phyloP scores from a whole-genome alignment of 2,329 filamentous ascomycete genomes.

The Teratosphaeria pseudoeucalypti region DNA sequence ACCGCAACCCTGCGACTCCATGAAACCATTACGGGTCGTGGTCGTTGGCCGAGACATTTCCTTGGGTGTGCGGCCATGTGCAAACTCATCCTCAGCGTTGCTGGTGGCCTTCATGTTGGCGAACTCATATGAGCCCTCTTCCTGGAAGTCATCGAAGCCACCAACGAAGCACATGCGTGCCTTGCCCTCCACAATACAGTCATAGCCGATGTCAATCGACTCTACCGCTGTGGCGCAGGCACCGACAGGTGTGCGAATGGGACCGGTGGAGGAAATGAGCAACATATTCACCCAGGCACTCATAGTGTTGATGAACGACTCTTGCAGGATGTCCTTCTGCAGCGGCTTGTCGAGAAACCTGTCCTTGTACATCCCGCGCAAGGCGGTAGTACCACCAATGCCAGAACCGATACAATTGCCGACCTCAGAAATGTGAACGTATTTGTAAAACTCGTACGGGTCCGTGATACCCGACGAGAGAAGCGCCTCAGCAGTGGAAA shows the following conservation, averaged over 20 bases:
- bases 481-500: conserved; percentile 84
- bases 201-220: conserved; percentile 93
- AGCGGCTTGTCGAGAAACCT: conserved; percentile 93
- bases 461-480: conserved; percentile 92
- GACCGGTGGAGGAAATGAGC: conserved; percentile 87
- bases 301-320: conserved; percentile 99
- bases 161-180: conserved; percentile 94
- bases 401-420: conserved; percentile 98
- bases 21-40: conserved; percentile 93
- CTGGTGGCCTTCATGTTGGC: conserved; percentile 99
- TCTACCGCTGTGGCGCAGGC: conserved; percentile 96
- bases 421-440: conserved; percentile 93
- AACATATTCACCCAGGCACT: conserved; percentile 99
- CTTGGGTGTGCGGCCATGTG: conserved; percentile 83
- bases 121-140: conserved; percentile 98
- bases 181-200: conserved; percentile 97
- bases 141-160: conserved; percentile 98
- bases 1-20: conserved; percentile 98
- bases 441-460: conserved; percentile 99
- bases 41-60: conserved; percentile 98
- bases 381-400: conserved; percentile 86
- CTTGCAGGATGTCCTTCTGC: conserved; percentile 97
- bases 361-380: conserved; percentile 97
- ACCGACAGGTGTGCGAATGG: conserved; percentile 97
- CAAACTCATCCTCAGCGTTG: conserved; percentile 94